These are phyloP conservation scores for Nakaseomyces uthaithaninus DNA, from an alignment of 1,139 yeast species.

Conservation along the genomic window DNA sequence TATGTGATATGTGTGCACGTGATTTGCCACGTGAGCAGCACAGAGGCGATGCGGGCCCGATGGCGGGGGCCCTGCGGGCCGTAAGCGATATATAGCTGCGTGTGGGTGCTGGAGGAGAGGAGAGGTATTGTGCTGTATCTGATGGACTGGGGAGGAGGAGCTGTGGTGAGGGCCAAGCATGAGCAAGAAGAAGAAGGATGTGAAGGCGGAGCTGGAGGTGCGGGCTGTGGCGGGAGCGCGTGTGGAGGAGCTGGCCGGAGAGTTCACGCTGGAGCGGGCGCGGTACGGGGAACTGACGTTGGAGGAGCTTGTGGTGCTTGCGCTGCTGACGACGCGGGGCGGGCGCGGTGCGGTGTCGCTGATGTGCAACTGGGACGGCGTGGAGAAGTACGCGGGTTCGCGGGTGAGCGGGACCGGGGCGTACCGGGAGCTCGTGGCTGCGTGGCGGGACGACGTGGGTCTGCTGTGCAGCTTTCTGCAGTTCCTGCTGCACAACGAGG, in stretches of 20 bases:
- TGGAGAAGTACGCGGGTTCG: not conserved
- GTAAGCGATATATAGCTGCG: too few relatives aligned
- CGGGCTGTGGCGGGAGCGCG: not conserved
- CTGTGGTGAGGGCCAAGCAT: too few relatives aligned
- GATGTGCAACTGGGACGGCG: not conserved
- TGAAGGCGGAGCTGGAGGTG: not conserved
- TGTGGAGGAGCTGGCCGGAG: not conserved
- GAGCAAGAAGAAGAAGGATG: constrained; percentile 5
- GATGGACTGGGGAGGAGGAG: too few relatives aligned
- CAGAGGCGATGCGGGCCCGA: too few relatives aligned
- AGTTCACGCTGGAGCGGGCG: too few relatives aligned
- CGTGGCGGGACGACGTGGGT: not conserved
- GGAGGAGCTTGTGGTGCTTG: not conserved
- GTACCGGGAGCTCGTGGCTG: not conserved
- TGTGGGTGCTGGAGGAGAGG: too few relatives aligned
- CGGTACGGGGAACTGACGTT: too few relatives aligned
- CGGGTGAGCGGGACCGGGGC: not conserved
- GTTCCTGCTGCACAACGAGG: not conserved
- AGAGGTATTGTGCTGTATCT: too few relatives aligned
- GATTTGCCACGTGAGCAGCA: too few relatives aligned
- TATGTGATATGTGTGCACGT: too few relatives aligned
- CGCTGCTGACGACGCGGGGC: too few relatives aligned
- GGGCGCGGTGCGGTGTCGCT: not conserved
- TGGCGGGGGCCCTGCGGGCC: too few relatives aligned
- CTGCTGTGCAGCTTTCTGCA: not conserved